Conservation (phyloP, 2,329 filamentous ascomycete species). For the Capronia americana region DNA sequence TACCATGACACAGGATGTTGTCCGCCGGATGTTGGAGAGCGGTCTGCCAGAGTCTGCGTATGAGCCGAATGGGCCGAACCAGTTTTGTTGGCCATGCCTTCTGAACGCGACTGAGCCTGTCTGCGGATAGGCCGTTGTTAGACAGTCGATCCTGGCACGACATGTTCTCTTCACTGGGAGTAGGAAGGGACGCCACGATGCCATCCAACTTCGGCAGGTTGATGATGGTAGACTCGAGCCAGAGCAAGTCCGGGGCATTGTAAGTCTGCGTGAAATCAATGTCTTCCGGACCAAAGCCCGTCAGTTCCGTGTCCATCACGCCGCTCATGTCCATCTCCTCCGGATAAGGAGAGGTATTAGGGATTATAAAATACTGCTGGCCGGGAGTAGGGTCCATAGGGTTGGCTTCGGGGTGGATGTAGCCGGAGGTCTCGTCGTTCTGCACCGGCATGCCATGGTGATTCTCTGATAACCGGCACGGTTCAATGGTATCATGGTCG, state of each 20-base stretch:
- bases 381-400: not conserved
- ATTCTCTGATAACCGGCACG: not conserved
- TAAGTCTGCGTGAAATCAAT: not conserved
- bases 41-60: constrained; percentile 23
- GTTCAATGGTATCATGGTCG: not conserved
- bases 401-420: not conserved
- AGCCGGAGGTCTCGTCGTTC: not conserved
- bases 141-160: not conserved
- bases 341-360: not conserved
- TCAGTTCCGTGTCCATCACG: not conserved
- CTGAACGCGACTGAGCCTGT: constrained; percentile 7
- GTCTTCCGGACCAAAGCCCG: not conserved
- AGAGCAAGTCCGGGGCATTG: not conserved
- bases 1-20: constrained; percentile 16
- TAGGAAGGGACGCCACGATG: not conserved
- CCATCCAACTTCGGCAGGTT: not conserved
- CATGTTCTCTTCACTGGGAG: not conserved
- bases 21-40: constrained; percentile 13
- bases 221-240: not conserved
- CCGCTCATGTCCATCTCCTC: not conserved
- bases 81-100: constrained; percentile 20
- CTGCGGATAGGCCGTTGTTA: not conserved
- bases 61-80: constrained; percentile 12
- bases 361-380: too few species aligned
- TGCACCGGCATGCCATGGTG: not conserved